A percentile compares a stretch with the other conserved stretches of the same genome.
Conservation (phyloP, 805 yeast species). For the Candida verbasci region DNA sequence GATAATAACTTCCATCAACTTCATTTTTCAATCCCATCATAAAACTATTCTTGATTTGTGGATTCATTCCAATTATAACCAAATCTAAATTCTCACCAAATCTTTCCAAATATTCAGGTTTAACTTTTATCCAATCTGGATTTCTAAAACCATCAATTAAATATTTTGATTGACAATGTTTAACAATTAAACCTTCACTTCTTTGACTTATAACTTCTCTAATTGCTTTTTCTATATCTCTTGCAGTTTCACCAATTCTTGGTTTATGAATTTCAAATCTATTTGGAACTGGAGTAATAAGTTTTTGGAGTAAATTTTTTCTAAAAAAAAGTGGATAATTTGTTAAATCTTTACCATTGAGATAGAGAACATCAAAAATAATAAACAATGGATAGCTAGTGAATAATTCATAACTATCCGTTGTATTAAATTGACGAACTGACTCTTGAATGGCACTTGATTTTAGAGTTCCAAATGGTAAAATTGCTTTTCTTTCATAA, state of each 20-base stretch:
- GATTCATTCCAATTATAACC: constrained; percentile 71
- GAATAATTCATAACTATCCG: constrained; percentile 29
- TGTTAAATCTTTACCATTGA: constrained; percentile 65
- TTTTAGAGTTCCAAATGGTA: constrained; percentile 81
- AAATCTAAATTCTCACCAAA: constrained; percentile 86
- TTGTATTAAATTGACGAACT: constrained; percentile 34
- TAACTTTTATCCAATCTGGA: constrained; percentile 79
- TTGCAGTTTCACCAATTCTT: constrained; percentile 37
- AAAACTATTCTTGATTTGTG: constrained; percentile 66
- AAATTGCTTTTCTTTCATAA: constrained; percentile 44
- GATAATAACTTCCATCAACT: constrained; percentile 43
- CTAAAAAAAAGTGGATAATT: constrained; percentile 52
- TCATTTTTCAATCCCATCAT: constrained; percentile 65
- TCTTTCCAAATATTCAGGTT: constrained; percentile 84
- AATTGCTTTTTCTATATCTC: constrained; percentile 55
- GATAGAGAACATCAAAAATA: constrained; percentile 67
- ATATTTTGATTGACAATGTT: constrained; percentile 57
- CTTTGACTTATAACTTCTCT: constrained; percentile 53
- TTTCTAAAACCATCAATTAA: constrained; percentile 51
- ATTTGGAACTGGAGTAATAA: constrained; percentile 43
- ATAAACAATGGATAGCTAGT: constrained; percentile 51
- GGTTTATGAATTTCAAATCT: constrained; percentile 47
- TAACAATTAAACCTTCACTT: constrained; percentile 81
- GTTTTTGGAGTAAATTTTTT: constrained; percentile 43
- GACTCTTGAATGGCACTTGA: constrained; percentile 58